phyloP scores from a whole-genome alignment of 768 basidiomycete genomes.

The Hydnum rufescens region DNA sequence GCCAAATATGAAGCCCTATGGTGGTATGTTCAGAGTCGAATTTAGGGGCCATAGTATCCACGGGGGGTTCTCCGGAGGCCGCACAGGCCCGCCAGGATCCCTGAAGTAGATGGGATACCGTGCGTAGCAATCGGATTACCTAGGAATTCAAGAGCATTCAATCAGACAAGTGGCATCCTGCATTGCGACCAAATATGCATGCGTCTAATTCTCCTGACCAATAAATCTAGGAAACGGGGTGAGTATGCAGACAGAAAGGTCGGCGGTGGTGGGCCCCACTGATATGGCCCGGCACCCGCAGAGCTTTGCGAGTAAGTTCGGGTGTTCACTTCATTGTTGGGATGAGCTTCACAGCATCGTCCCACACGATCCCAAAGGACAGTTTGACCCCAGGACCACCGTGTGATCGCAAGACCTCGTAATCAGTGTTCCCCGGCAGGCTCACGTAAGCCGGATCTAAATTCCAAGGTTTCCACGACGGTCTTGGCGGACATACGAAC shows the following conservation, averaged over 20 bases:
- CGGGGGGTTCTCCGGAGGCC: slow-evolving; percentile 31
- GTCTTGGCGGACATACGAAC: slow-evolving; percentile 46
- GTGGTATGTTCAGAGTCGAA: slow-evolving; percentile 3
- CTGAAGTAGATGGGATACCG: slow-evolving; percentile 25
- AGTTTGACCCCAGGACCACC: slow-evolving; percentile 21
- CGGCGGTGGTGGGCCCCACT: slow-evolving; percentile 19
- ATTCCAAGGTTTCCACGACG: slow-evolving; percentile 47
- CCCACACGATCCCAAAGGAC: slow-evolving; percentile 44
- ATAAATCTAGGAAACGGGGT: neutral
- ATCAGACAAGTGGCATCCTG: slow-evolving; percentile 20
- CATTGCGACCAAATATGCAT: slow-evolving; percentile 22
- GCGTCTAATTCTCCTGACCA: slow-evolving; percentile 44
- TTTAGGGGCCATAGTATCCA: slow-evolving; percentile 27
- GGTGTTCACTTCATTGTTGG: slow-evolving; percentile 47
- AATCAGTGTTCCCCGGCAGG: slow-evolving; percentile 46
- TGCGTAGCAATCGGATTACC: neutral
- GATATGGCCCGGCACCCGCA: slow-evolving; percentile 41
- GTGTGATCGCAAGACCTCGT: slow-evolving; percentile 17
- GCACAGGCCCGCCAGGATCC: slow-evolving; percentile 18
- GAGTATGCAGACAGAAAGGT: neutral
- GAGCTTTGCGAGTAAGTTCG: slow-evolving; percentile 32
- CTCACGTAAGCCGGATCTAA: slow-evolving; percentile 38
- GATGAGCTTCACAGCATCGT: slow-evolving; percentile 36
- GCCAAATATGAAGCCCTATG: slow-evolving; percentile 3
- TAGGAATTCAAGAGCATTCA: neutral